These are phyloP conservation scores for Lentinus polychrous DNA, from an alignment of 1,284 basidiomycete species.

Conservation along the genomic window DNA sequence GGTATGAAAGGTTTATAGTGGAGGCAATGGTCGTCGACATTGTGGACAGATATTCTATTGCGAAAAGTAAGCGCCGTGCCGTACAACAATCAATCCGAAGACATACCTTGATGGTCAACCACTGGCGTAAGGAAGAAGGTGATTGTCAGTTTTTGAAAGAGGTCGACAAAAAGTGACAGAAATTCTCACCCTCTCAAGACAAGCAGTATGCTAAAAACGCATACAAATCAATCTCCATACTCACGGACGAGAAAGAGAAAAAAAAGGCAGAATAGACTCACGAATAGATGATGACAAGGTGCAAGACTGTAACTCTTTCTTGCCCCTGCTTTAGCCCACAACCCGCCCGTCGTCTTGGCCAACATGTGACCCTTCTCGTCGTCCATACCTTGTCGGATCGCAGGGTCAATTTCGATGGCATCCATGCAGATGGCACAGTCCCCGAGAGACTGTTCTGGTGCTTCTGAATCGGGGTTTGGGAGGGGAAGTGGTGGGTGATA, in stretches of 20 bases:
- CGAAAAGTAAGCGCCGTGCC: not conserved
- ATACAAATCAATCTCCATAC: no score
- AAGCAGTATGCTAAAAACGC: conserved; percentile 65
- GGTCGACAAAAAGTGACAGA: conserved; percentile 2
- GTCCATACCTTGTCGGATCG: conserved; percentile 22
- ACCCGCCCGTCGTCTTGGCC: conserved; percentile 11
- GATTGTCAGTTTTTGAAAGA: conserved; percentile 9
- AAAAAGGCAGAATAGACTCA: conserved; percentile 33
- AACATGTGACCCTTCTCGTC: conserved; percentile 20
- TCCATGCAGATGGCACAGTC: conserved; percentile 94
- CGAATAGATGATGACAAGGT: conserved; percentile 86
- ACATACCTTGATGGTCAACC: conserved; percentile 82
- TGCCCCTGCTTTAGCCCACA: conserved; percentile 37
- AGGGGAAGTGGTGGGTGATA: conserved; percentile 76
- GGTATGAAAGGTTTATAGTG: conserved; percentile 38
- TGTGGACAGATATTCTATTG: conserved; percentile 82
- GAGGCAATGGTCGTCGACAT: conserved; percentile 74
- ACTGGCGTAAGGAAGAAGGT: conserved; percentile 34
- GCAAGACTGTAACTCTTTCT: conserved; percentile 77
- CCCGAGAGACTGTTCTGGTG: conserved; percentile 64
- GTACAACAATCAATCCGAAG: not conserved
- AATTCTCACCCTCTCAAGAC: conserved; percentile 61
- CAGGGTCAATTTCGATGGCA: conserved; percentile 55
- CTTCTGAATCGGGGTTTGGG: conserved; percentile 69
- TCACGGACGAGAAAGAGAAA: no score